phyloP scores from a whole-genome alignment of 225 moss, liverwort and hornwort species.

The Anthoceros angustus region DNA sequence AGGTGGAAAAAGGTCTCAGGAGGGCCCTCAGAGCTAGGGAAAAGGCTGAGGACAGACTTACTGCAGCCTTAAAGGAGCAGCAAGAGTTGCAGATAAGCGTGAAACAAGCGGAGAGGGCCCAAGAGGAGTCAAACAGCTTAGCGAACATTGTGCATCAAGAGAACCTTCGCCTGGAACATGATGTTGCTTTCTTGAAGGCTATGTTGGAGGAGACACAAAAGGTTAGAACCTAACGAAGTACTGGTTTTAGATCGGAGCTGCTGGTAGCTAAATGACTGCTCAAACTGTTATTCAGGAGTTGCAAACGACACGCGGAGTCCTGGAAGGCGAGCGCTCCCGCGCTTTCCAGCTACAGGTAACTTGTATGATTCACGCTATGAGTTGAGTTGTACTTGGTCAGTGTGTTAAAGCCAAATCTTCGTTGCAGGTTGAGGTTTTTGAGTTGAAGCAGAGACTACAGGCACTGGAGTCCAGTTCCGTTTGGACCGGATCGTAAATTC shows the following conservation, averaged over 20 bases:
- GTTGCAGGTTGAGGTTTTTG: conserved; percentile 74
- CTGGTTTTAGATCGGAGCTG: not conserved
- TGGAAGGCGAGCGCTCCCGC: conserved; percentile 52
- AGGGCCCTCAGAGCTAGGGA: conserved; percentile 45
- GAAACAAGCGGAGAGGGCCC: conserved; percentile 32
- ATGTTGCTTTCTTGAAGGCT: conserved; percentile 67
- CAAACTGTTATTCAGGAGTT: conserved; percentile 43
- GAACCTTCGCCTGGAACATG: conserved; percentile 68
- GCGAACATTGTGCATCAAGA: conserved; percentile 56
- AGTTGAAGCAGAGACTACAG: conserved; percentile 55
- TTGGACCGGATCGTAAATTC: not conserved
- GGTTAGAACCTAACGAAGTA: conserved; percentile 21
- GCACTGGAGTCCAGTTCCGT: not conserved
- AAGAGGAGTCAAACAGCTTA: conserved; percentile 53
- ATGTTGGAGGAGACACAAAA: conserved; percentile 74
- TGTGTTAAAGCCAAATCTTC: conserved; percentile 2
- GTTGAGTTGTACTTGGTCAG: not conserved
- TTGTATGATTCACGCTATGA: not conserved
- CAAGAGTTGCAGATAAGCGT: conserved; percentile 50
- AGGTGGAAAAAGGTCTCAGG: conserved; percentile 40
- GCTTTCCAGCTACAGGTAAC: conserved; percentile 68
- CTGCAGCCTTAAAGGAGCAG: conserved; percentile 43
- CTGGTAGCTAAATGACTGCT: not conserved
- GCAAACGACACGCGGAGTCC: conserved; percentile 56
- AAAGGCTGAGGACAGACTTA: conserved; percentile 55